A percentile compares a stretch with the other conserved stretches of the same genome.
Conservation (phyloP, 768 basidiomycete genomes). For the Trametes maxima region DNA sequence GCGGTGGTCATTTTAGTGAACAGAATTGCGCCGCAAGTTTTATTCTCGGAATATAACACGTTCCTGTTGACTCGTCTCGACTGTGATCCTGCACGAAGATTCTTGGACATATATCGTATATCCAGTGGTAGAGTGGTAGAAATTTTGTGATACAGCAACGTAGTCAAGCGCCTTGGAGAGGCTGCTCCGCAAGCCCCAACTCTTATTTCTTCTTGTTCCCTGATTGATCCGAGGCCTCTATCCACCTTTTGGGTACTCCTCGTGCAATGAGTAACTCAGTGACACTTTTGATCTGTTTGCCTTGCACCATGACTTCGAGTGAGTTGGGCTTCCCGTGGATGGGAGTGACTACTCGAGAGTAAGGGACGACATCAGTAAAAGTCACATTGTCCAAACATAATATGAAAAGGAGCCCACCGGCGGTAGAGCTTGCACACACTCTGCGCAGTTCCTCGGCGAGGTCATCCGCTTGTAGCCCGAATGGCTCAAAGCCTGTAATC, state of each 20-base stretch:
- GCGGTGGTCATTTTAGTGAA: constrained; percentile 64
- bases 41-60: no score
- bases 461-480: constrained; percentile 64
- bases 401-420: constrained; percentile 48
- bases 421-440: constrained; percentile 78
- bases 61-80: no score
- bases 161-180: no score
- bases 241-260: constrained; percentile 85
- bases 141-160: no score
- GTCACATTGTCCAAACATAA: background rate
- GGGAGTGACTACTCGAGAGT: constrained; percentile 51
- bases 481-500: constrained; percentile 81
- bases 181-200: background rate
- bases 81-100: background rate
- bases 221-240: constrained; percentile 52
- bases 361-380: no score
- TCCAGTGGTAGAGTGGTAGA: background rate
- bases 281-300: constrained; percentile 72
- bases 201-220: constrained; percentile 44
- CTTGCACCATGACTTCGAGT: constrained; percentile 81
- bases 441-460: constrained; percentile 80
- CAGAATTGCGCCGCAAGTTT: background rate
- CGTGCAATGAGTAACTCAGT: constrained; percentile 64
- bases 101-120: background rate
- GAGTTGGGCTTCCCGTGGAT: constrained; percentile 58